Base-by-base conservation (phyloP, 257 asterid species). In the Phtheirospermum japonicum region DNA sequence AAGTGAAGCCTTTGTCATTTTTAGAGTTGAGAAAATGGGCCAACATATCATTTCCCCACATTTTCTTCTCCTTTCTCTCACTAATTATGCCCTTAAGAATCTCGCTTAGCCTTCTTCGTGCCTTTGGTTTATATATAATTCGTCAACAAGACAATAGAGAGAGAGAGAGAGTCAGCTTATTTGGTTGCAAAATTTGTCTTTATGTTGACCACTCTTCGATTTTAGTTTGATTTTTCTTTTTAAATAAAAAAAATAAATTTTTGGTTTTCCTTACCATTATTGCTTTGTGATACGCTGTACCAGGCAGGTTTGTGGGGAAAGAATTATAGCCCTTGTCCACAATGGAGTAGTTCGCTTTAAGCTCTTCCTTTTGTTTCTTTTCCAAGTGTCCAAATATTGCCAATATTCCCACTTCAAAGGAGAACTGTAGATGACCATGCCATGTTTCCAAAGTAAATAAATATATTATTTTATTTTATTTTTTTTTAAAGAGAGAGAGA, bases 281-380 rank as follows among this genome's bases (percentile, higher is more conserved):
- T 51, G 99, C 97, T 58, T 80, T 89, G 73, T 79, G 80, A 46
- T 78, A 92, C 0, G 87, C 60, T 4, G 97, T 89, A 66, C 96
- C 94, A 3, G 96, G 97, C 11, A 92, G 51, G 68, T 75, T 86
- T 43, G 89, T 83, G 8, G 97, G 96, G 71, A 92, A 83, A 61
- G 94, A 92, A 69, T 92, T 92, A 79, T 92, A 92, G 37, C 99
- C 99, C 40, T 76, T 82, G 10, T 89, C 95, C 28, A 92, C 66
- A 36, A 83, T 83, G 62, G 71, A 71, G 37, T 92, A 92, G 37
- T 89, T 86, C 63, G 71, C 71, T 73, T 78, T 82, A 18, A 92
- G 76, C 60, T 77, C 86, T 56, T 86, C 83, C 69, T 67, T 89
- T 9, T 69, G 39, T 32, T 68, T 73, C 9, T 63, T 72, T 19